Evolutionary conservation across 2,329 filamentous ascomycete genomes (phyloP).

Genomic region (Fonsecaea multimorphosa): DNA sequence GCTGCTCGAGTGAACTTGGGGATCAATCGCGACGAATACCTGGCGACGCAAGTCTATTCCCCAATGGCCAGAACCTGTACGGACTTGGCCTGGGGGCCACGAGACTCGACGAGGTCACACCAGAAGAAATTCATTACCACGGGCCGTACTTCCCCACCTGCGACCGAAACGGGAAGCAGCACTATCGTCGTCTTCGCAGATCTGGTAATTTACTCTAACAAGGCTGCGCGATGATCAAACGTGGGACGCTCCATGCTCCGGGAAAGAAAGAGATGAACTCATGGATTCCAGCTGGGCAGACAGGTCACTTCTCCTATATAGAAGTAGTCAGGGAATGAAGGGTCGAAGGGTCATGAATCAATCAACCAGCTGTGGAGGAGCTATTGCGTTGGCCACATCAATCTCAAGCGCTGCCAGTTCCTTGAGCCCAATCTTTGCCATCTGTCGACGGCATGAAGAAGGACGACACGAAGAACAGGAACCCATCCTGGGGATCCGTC

Average conservation of each 20-base stretch:
- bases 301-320: constrained; percentile 4
- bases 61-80: neutral
- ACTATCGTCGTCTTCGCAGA: neutral
- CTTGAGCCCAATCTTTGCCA: no score
- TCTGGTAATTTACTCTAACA: constrained; percentile 1
- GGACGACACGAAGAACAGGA: constrained; percentile 9
- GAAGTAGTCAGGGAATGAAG: neutral
- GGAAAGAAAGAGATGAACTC: neutral
- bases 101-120: neutral
- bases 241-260: neutral
- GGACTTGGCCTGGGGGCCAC: neutral
- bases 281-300: neutral
- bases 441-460: constrained; percentile 1
- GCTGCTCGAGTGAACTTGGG: neutral
- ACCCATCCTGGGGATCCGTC: constrained; percentile 15
- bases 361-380: neutral
- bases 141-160: neutral
- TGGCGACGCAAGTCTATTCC: neutral
- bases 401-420: neutral
- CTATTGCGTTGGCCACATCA: neutral
- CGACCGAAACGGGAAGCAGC: constrained; percentile 6
- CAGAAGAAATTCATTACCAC: constrained; percentile 7
- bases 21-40: neutral
- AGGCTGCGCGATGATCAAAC: constrained; percentile 7
- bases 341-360: neutral